phyloP scores from a whole-genome alignment of 345 rosid genomes.

The Sonneratia caseolaris region DNA sequence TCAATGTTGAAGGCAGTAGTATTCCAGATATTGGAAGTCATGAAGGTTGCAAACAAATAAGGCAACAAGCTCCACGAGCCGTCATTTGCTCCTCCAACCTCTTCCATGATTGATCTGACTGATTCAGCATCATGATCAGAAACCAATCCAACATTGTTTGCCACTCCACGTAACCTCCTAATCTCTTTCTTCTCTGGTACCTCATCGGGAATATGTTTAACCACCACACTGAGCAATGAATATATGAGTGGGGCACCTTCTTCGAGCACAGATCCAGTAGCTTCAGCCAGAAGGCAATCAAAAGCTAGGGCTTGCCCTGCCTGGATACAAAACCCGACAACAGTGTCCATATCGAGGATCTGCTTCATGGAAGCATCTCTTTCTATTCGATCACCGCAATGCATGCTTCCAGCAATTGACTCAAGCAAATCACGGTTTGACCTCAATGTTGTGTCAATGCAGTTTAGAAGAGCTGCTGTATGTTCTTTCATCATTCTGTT shows the following conservation, averaged over 20 bases:
- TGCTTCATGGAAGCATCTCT: constrained; percentile 71
- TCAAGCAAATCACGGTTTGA: constrained; percentile 82
- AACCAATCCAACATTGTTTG: constrained; percentile 44
- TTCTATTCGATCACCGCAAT: constrained; percentile 85
- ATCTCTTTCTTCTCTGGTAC: constrained; percentile 81
- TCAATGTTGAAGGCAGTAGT: constrained; percentile 82
- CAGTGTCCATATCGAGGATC: constrained; percentile 88
- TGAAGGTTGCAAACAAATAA: constrained; percentile 74
- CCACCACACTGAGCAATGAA: constrained; percentile 68
- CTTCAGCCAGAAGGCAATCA: constrained; percentile 87
- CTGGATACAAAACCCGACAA: constrained; percentile 86
- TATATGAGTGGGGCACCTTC: constrained; percentile 74
- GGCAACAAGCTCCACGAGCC: constrained; percentile 94
- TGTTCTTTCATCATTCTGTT: constrained; percentile 97
- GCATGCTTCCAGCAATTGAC: constrained; percentile 86
- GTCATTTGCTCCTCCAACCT: constrained; percentile 87
- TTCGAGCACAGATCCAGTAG: constrained; percentile 80
- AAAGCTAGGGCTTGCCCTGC: constrained; percentile 98
- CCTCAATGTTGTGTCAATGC: constrained; percentile 84
- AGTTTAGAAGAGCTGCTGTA: constrained; percentile 83
- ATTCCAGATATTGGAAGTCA: constrained; percentile 85
- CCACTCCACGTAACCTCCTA: constrained; percentile 72
- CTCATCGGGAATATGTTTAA: constrained; percentile 78
- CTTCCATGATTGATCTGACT: constrained; percentile 84
- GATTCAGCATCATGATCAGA: constrained; percentile 93